These are phyloP conservation scores for Hortiboletus rubellus DNA, from an alignment of 1,284 basidiomycete genomes.

Conservation along the genomic window DNA sequence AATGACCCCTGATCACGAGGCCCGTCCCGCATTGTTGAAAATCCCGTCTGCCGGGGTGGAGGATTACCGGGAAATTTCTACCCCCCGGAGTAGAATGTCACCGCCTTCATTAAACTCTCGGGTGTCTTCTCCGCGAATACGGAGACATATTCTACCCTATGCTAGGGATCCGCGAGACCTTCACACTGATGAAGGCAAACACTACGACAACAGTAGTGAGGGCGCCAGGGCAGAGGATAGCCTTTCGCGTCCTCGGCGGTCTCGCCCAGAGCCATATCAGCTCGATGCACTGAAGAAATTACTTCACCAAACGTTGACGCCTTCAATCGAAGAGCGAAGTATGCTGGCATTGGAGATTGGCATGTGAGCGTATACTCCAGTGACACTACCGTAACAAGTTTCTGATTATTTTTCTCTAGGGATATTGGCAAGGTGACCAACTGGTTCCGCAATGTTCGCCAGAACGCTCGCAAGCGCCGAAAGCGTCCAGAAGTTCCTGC, in stretches of 20 bases:
- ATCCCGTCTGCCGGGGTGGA: conserved; percentile 31
- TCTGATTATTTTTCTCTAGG: conserved; percentile 42
- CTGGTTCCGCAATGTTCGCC: conserved; percentile 79
- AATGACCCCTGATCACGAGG: conserved; percentile 21
- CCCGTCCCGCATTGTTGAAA: conserved; percentile 21
- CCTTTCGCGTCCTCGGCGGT: conserved; percentile 55
- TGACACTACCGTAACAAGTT: not conserved
- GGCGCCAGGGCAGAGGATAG: conserved; percentile 27
- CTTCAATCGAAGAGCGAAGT: conserved; percentile 74
- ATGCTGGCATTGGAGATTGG: conserved; percentile 70
- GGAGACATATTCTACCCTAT: conserved; percentile 49
- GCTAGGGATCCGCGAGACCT: conserved; percentile 29
- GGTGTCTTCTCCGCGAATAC: conserved; percentile 38
- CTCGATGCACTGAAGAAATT: conserved; percentile 70
- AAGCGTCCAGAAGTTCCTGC: conserved; percentile 46
- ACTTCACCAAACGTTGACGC: conserved; percentile 66
- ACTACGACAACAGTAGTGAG: conserved; percentile 31
- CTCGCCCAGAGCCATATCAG: conserved; percentile 75
- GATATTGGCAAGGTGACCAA: conserved; percentile 82
- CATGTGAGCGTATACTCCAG: conserved; percentile 48
- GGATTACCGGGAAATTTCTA: conserved; percentile 31
- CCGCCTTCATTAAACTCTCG: conserved; percentile 32
- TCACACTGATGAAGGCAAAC: conserved; percentile 33
- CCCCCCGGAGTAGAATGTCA: conserved; percentile 31
- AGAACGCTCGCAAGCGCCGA: conserved; percentile 66